phyloP scores from a whole-genome alignment of 129 eudicot species.

The Artemisia tridentata region DNA sequence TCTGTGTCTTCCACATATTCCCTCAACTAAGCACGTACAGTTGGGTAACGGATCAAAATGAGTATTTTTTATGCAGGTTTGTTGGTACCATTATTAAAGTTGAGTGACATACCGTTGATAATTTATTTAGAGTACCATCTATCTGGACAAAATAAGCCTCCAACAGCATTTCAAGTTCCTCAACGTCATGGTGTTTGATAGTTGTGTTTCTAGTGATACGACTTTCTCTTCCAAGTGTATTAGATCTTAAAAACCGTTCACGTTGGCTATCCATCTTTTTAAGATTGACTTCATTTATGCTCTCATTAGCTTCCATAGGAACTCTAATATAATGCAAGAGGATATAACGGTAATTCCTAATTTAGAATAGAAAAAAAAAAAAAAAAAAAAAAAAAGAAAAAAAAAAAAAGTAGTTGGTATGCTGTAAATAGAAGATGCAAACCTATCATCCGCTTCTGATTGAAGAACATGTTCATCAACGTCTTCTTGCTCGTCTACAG shows the following conservation, averaged over 20 bases:
- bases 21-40: not conserved
- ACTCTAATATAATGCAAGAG: slow-evolving; percentile 33
- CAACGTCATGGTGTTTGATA: not conserved
- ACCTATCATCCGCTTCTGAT: slow-evolving; percentile 53
- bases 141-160: slow-evolving; percentile 2
- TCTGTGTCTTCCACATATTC: slow-evolving; percentile 11
- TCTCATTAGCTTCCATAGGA: slow-evolving; percentile 44
- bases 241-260: slow-evolving; percentile 43
- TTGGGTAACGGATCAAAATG: not conserved
- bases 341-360: not conserved
- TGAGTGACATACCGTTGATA: not conserved
- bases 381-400: not conserved
- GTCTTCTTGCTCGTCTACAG: slow-evolving; percentile 47
- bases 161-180: slow-evolving; percentile 59
- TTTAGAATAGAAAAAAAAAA: not conserved
- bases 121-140: not conserved
- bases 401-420: not conserved
- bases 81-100: not conserved
- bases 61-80: not conserved
- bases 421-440: not conserved
- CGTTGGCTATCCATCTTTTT: slow-evolving; percentile 35
- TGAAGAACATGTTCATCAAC: slow-evolving; percentile 45
- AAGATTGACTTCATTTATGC: slow-evolving; percentile 32
- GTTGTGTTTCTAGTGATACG: slow-evolving; percentile 59
- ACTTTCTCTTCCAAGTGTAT: slow-evolving; percentile 45